phyloP scores from a whole-genome alignment of 2,329 filamentous ascomycete species.

The Diaporthe sp. region DNA sequence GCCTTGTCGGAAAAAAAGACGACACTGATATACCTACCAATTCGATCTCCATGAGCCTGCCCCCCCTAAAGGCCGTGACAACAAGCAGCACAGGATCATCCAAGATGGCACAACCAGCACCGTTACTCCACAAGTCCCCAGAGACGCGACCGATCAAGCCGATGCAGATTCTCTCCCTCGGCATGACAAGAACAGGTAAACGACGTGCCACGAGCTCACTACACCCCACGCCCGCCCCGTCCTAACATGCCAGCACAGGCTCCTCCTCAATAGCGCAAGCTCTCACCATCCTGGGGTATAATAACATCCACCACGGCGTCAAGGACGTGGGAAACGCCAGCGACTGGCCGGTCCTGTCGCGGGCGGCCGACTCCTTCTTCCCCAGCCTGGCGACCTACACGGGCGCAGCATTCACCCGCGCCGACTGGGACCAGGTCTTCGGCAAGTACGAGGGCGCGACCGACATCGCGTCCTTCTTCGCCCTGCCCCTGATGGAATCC shows the following conservation, averaged over 20 bases:
- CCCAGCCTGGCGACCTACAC: constrained; percentile 31
- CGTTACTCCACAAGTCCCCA: not conserved
- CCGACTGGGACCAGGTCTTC: constrained; percentile 38
- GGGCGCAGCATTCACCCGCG: constrained; percentile 28
- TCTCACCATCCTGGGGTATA: constrained; percentile 32
- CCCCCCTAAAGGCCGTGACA: not conserved
- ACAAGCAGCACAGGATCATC: not conserved
- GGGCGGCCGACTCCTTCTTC: constrained; percentile 38
- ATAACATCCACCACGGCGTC: constrained; percentile 35
- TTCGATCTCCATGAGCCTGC: not conserved
- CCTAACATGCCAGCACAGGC: not conserved
- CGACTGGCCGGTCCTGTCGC: constrained; percentile 37
- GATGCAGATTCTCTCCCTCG: constrained; percentile 20
- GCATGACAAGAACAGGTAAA: constrained; percentile 21
- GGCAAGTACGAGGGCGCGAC: constrained; percentile 34
- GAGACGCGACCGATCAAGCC: not conserved
- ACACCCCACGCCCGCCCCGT: not conserved
- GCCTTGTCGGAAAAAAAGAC: not conserved
- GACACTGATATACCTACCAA: too few relatives aligned
- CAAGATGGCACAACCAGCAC: not conserved
- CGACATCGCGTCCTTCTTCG: constrained; percentile 38
- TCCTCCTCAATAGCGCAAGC: constrained; percentile 12
- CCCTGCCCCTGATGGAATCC: constrained; percentile 54
- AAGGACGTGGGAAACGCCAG: constrained; percentile 33
- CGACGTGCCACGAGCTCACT: not conserved